Evolutionary conservation across 768 basidiomycete genomes (phyloP).

Genomic region (Galerina marginata): DNA sequence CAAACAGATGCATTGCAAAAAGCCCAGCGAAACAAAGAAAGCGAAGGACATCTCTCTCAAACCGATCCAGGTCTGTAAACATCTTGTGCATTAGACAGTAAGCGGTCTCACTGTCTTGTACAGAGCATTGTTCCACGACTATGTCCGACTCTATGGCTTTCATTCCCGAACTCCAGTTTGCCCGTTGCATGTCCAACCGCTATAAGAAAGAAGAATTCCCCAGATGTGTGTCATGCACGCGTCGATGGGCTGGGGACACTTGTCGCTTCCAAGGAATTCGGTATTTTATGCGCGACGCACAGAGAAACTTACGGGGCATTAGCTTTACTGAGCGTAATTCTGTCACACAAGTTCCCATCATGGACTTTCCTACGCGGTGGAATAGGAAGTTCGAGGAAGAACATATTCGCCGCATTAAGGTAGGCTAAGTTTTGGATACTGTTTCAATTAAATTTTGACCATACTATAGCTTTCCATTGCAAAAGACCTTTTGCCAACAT

Average conservation of each 20-base stretch:
- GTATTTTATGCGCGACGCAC: constrained; percentile 69
- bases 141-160: constrained; percentile 24
- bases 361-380: constrained; percentile 73
- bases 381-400: constrained; percentile 57
- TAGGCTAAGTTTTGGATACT: constrained; percentile 28
- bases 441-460: neutral
- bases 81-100: neutral
- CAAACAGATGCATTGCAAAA: constrained; percentile 19
- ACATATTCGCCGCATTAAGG: constrained; percentile 68
- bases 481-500: constrained; percentile 66
- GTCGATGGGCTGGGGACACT: constrained; percentile 87
- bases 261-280: constrained; percentile 88
- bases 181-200: constrained; percentile 84
- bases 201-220: constrained; percentile 77
- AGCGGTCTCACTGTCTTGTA: neutral
- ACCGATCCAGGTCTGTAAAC: neutral
- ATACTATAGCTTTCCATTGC: constrained; percentile 66
- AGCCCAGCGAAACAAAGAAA: constrained; percentile 7
- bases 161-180: constrained; percentile 74
- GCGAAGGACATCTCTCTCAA: neutral
- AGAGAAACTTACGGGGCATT: constrained; percentile 65
- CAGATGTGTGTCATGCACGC: constrained; percentile 82
- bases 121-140: neutral
- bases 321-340: constrained; percentile 68
- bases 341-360: constrained; percentile 58